Evolutionary conservation across 2,329 filamentous ascomycete genomes (phyloP).

Genomic region (Scedosporium minutisporum): DNA sequence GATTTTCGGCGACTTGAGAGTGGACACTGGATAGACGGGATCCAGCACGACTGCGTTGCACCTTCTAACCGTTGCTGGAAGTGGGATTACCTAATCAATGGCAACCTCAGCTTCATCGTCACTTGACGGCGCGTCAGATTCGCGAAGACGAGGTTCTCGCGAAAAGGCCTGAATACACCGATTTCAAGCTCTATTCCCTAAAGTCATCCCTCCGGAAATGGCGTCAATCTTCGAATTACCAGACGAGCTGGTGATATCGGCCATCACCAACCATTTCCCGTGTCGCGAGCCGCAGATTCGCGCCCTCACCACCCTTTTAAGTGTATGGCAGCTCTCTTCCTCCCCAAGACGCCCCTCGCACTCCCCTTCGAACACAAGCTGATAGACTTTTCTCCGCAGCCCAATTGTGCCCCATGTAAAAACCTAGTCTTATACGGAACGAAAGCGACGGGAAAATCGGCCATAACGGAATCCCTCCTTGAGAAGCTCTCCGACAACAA

Average conservation of each 20-base stretch:
- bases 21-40: too few relatives aligned
- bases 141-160: too few relatives aligned
- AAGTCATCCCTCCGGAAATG: neutral
- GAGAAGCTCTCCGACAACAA: neutral
- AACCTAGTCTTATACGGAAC: conserved; percentile 76
- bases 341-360: neutral
- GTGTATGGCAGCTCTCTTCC: conserved; percentile 25
- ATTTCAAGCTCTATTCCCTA: neutral
- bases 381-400: conserved; percentile 28
- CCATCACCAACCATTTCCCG: conserved; percentile 40
- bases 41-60: too few relatives aligned
- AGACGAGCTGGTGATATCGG: conserved; percentile 36
- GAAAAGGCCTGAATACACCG: too few relatives aligned
- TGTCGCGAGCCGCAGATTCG: conserved; percentile 50
- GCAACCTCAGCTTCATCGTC: too few relatives aligned
- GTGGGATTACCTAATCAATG: too few relatives aligned
- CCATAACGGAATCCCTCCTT: conserved; percentile 30
- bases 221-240: neutral
- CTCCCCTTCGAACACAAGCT: neutral
- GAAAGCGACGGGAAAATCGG: conserved; percentile 78
- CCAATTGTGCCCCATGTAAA: conserved; percentile 56
- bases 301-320: conserved; percentile 45
- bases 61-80: too few relatives aligned
- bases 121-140: too few relatives aligned
- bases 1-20: too few relatives aligned